Percentiles rank a stretch among this genome's conserved stretches.
These are phyloP conservation scores for Handroanthus guayacan DNA, from an alignment of 257 asterid species.

Conservation along the genomic window DNA sequence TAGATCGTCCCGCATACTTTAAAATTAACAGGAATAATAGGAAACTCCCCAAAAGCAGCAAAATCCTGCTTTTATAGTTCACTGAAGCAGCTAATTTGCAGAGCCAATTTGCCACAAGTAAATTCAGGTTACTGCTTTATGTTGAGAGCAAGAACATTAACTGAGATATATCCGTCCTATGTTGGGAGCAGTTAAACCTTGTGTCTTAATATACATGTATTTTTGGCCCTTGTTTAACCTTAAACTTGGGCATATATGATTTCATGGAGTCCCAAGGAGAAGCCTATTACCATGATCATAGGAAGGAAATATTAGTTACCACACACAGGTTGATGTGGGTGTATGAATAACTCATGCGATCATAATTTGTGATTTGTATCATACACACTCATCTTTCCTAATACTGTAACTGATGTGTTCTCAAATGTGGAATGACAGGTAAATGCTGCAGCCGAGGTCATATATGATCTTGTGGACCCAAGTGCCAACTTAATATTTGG, in stretches of 20 bases:
- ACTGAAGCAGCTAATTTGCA: background rate
- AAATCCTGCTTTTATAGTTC: background rate
- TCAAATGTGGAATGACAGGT: constrained; percentile 50
- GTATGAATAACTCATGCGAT: constrained; percentile 8
- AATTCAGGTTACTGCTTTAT: constrained; percentile 2
- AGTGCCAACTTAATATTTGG: constrained; percentile 96
- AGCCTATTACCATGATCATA: background rate
- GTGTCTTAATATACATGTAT: background rate
- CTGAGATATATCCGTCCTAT: constrained; percentile 3
- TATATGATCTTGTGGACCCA: constrained; percentile 95
- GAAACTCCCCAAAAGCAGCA: background rate
- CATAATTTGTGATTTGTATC: constrained; percentile 1
- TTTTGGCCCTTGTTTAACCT: constrained; percentile 21
- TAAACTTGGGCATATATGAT: constrained; percentile 7
- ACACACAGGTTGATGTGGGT: constrained; percentile 8
- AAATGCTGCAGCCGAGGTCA: constrained; percentile 95
- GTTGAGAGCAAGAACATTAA: constrained; percentile 9
- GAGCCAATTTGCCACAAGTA: background rate
- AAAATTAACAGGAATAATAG: background rate
- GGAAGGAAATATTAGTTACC: background rate
- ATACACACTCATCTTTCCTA: background rate
- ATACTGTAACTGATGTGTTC: constrained; percentile 7
- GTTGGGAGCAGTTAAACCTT: background rate
- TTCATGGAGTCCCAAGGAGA: constrained; percentile 3
- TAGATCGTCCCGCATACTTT: constrained; percentile 1